A percentile compares a stretch with the other conserved stretches of the same genome.
Evolutionary conservation across 2,329 filamentous ascomycete genomes (phyloP).

Genomic region (Stagonosporopsis cucurbitacearum): DNA sequence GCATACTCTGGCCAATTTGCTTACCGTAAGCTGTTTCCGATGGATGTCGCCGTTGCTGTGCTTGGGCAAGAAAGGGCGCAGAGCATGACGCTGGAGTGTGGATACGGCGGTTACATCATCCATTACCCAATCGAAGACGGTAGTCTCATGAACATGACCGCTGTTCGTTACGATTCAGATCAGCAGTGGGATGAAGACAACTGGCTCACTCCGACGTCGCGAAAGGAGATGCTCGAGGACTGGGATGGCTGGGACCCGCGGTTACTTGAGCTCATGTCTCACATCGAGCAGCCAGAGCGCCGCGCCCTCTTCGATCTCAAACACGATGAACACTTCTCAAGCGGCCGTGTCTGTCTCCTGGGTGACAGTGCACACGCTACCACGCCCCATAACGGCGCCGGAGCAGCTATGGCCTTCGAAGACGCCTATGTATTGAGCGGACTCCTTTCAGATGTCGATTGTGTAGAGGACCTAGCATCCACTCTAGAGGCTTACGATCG

Average conservation of each 20-base stretch:
- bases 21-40: not conserved
- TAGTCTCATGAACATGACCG: not conserved
- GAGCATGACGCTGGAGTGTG: not conserved
- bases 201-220: not conserved
- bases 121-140: not conserved
- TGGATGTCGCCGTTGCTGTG: not conserved
- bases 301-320: not conserved
- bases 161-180: not conserved
- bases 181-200: not conserved
- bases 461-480: not conserved
- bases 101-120: not conserved
- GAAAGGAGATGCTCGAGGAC: not conserved
- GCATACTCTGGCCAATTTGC: not conserved
- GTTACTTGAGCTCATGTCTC: not conserved
- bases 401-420: not conserved
- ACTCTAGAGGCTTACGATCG: not conserved
- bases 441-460: not conserved
- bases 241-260: not conserved
- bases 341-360: not conserved
- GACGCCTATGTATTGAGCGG: not conserved
- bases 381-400: not conserved
- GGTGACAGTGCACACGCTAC: not conserved
- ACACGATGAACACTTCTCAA: not conserved
- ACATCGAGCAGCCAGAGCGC: not conserved
- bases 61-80: not conserved